Percentiles rank a stretch among this genome's conserved stretches.
Evolutionary conservation across 371 early-diverging fungal species (phyloP).

Genomic region (Smittium mucronatum): DNA sequence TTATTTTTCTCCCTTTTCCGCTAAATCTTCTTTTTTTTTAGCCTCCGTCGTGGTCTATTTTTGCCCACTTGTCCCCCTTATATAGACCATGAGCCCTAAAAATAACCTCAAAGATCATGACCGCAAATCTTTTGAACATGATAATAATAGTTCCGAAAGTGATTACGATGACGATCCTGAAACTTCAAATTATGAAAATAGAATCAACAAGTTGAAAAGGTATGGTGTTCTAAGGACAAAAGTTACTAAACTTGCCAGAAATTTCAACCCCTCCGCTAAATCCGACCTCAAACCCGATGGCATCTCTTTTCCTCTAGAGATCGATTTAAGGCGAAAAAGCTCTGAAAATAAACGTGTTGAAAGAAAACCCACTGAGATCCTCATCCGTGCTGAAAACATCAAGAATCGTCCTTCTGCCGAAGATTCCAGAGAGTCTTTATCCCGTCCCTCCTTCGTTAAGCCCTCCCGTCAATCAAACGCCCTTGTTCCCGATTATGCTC

Average conservation of each 20-base stretch:
- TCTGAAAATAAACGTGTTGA: background rate
- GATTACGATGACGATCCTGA: no score
- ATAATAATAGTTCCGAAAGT: no score
- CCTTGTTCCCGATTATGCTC: background rate
- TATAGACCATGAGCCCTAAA: no score
- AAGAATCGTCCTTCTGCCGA: background rate
- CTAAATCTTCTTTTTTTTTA: no score
- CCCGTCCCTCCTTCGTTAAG: background rate
- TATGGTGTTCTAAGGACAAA: slow-evolving; percentile 9
- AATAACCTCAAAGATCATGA: no score
- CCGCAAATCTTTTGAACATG: no score
- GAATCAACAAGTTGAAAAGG: slow-evolving; percentile 2
- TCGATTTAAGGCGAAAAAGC: background rate
- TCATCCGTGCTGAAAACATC: background rate
- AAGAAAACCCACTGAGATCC: background rate
- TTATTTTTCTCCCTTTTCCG: no score
- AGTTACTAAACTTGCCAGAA: slow-evolving; percentile 8
- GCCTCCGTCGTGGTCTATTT: no score
- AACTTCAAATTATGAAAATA: background rate
- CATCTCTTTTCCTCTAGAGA: background rate
- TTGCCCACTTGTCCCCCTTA: no score
- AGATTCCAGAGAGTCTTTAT: background rate
- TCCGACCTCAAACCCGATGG: background rate
- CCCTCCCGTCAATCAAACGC: background rate
- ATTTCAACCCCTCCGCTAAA: background rate